phyloP scores from a whole-genome alignment of 441 rosid genomes.

The Melastoma candidum region DNA sequence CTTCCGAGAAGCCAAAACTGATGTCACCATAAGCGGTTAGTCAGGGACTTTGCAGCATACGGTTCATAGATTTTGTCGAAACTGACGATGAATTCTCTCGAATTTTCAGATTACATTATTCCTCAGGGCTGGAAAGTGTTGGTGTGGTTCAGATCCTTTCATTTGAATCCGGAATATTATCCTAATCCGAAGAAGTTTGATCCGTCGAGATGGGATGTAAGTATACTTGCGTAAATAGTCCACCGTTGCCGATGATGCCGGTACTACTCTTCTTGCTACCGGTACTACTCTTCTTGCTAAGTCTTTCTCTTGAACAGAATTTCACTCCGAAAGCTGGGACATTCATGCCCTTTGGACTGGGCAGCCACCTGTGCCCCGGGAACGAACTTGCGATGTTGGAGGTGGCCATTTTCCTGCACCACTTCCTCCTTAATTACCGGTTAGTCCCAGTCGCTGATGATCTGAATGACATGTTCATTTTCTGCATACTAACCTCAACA shows the following conservation, averaged over 20 bases:
- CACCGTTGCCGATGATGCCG: no score
- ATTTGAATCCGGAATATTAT: constrained; percentile 19
- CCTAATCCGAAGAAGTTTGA: constrained; percentile 13
- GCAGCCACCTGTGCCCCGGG: constrained; percentile 23
- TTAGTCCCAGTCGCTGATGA: background rate
- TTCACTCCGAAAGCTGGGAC: constrained; percentile 13
- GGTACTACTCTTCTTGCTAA: no score
- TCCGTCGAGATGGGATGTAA: constrained; percentile 27
- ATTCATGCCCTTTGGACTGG: constrained; percentile 24
- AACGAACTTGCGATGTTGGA: constrained; percentile 23
- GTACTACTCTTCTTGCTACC: no score
- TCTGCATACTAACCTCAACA: no score
- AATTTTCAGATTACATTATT: constrained; percentile 15
- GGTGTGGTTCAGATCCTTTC: constrained; percentile 19
- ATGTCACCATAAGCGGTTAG: constrained; percentile 20
- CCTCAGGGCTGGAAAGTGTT: constrained; percentile 30
- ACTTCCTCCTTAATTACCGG: constrained; percentile 19
- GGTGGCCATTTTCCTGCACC: constrained; percentile 22
- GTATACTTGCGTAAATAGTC: background rate
- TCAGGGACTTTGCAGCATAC: background rate
- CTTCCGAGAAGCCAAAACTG: constrained; percentile 15
- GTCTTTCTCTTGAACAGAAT: no score
- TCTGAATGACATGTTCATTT: no score
- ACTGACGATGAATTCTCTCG: no score
- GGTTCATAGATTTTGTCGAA: no score